These are phyloP conservation scores for Exophiala aquamarina DNA, from an alignment of 2,329 filamentous ascomycete species.

Conservation along the genomic window DNA sequence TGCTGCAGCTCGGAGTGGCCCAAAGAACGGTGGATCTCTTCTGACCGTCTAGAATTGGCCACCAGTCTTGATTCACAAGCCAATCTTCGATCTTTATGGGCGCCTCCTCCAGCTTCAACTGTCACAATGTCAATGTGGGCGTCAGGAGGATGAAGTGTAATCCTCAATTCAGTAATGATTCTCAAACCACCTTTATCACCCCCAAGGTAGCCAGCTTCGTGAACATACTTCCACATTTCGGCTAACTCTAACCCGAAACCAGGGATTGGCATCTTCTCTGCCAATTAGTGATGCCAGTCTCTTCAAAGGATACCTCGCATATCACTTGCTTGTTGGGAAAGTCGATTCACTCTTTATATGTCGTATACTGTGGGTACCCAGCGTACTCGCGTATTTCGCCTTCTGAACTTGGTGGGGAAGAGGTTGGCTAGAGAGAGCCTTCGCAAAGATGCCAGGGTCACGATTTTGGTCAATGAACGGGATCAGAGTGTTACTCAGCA, in stretches of 20 bases:
- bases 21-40: too few species aligned
- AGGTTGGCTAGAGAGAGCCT: background rate
- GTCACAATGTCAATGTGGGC: background rate
- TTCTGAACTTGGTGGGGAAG: background rate
- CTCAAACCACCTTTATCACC: background rate
- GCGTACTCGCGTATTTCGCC: background rate
- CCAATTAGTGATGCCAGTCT: background rate
- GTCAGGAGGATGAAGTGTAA: too few species aligned
- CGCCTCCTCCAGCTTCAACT: background rate
- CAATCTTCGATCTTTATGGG: background rate
- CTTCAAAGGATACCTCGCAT: background rate
- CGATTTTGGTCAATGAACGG: slow-evolving; percentile 1
- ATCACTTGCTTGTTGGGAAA: background rate
- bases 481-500: background rate
- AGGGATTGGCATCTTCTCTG: background rate
- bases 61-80: background rate
- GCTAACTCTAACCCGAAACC: background rate
- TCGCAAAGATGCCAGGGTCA: background rate
- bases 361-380: background rate
- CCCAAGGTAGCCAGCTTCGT: slow-evolving; percentile 1
- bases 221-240: slow-evolving; percentile 4
- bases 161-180: background rate
- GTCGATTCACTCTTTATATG: background rate
- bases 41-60: background rate
- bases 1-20: too few species aligned